Conservation (phyloP, 2,329 filamentous ascomycete species). For the Ilyonectria mors-panacis region DNA sequence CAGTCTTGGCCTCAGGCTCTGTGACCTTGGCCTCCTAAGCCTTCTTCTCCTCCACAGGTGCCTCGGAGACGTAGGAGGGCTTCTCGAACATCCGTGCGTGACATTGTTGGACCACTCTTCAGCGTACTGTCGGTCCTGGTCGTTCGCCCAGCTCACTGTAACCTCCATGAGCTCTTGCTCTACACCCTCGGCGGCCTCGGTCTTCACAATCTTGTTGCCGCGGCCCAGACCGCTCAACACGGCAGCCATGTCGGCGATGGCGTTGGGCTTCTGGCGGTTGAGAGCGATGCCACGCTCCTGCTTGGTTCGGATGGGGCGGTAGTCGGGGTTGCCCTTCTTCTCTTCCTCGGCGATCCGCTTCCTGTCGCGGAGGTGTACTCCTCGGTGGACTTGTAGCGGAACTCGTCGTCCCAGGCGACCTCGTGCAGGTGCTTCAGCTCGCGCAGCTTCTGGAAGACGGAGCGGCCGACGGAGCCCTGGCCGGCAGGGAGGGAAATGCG, state of each 20-base stretch:
- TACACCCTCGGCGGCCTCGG: slow-evolving; percentile 36
- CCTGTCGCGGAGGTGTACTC: slow-evolving; percentile 54
- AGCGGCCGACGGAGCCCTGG: slow-evolving; percentile 68
- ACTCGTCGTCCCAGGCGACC: slow-evolving; percentile 69
- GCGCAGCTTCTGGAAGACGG: slow-evolving; percentile 74
- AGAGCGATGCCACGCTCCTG: slow-evolving; percentile 66
- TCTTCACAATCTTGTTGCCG: slow-evolving; percentile 64
- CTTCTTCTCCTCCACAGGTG: slow-evolving; percentile 28
- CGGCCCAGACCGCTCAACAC: slow-evolving; percentile 67
- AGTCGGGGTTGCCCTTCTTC: slow-evolving; percentile 49
- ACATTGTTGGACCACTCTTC: slow-evolving; percentile 68
- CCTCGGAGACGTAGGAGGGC: slow-evolving; percentile 42
- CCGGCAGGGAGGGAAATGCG: slow-evolving; percentile 70
- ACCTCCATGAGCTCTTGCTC: slow-evolving; percentile 55
- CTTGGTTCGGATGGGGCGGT: slow-evolving; percentile 54
- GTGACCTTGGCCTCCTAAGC: slow-evolving; percentile 17
- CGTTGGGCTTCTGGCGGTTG: slow-evolving; percentile 73
- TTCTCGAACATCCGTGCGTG: slow-evolving; percentile 60
- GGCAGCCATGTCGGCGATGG: slow-evolving; percentile 74
- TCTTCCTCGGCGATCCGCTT: slow-evolving; percentile 51
- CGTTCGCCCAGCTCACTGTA: slow-evolving; percentile 67
- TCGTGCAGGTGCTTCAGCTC: slow-evolving; percentile 76
- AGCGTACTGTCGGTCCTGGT: slow-evolving; percentile 63
- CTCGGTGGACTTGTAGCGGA: slow-evolving; percentile 58
- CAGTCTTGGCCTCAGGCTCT: neutral